Evolutionary conservation across 208 protist species (phyloP), one percentile per base, ranked within the genome.

Genomic region (Leishmania tropica): DNA sequence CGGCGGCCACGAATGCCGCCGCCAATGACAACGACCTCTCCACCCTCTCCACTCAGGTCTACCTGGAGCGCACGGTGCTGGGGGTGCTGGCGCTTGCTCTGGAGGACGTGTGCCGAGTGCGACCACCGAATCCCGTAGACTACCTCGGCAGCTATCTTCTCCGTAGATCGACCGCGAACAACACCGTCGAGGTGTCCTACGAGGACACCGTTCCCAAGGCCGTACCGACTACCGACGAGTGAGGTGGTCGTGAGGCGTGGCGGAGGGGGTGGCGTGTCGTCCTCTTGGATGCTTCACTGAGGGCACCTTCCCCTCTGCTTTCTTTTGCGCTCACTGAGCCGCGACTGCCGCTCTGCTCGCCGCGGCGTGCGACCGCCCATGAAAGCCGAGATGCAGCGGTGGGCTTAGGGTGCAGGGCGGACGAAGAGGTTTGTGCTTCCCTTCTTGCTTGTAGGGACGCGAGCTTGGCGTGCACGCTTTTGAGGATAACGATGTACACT

Each of bases 61-160:
- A 99, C 83, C 80, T 99, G 15, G 97, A 98, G 47, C 81, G 82
- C 51, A 94, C 94, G 13, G 95, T 99, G 11, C 93, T 98, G 89
- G 92, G 87, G 17, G 78, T 95, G 5, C 85, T 99, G 17, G 88
- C 96, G 3, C 93, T 98, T 42, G 97, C 88, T 17, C 84, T 99
- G 24, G 89, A 96, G 81, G 93, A 95, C 54, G 76, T 99, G 28
- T 96, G 93, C 70, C 89, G 95, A 10, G 90, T 97, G 77, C 85
- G 96, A n/a, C 97, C 97, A 10, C 90, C 95, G 19, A 96, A 98
- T 79, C 96, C 97, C 28, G 90, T 98, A 40, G 95, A 98, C 75
- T 98, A 97, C 77, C 76, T 99, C 6, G 97, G 93, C n/a, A 83
- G 95, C 6, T 97, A 94, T 71, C 83, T 98, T 24, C 87, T 98